Evolutionary conservation across 2,329 filamentous ascomycete genomes (phyloP).

Genomic region (Sodiomyces alkalinus): DNA sequence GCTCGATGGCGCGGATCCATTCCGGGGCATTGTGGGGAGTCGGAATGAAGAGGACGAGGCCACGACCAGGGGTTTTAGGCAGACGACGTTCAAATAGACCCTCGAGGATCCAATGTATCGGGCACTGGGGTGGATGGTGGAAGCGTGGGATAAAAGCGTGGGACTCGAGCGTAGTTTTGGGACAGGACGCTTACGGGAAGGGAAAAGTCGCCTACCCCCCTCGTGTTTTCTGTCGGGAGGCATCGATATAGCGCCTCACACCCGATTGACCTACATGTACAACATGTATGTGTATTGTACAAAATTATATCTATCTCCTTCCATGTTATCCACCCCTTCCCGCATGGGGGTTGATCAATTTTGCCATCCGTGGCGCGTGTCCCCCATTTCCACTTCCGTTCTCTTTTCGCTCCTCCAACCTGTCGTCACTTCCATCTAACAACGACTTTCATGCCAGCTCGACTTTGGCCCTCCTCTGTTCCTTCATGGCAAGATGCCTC

Average conservation of each 20-base stretch:
- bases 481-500: conserved; percentile 39
- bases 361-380: too few species aligned
- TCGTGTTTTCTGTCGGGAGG: not conserved
- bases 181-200: too few species aligned
- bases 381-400: too few species aligned
- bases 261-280: conserved; percentile 10
- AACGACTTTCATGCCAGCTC: not conserved
- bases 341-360: too few species aligned
- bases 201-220: not conserved
- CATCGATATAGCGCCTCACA: conserved; percentile 2
- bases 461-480: conserved; percentile 10
- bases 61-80: conserved; percentile 34
- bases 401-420: too few species aligned
- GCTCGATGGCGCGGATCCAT: conserved; percentile 57
- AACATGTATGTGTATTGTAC: conserved; percentile 24
- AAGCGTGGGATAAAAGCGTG: too few species aligned
- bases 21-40: conserved; percentile 34
- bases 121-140: too few species aligned
- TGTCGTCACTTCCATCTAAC: too few species aligned
- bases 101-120: too few species aligned
- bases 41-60: conserved; percentile 20
- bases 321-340: too few species aligned
- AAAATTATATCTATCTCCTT: too few species aligned
- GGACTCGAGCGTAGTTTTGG: too few species aligned
- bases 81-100: conserved; percentile 21